Evolutionary conservation across 2,329 filamentous ascomycete species (phyloP).

Genomic region (Claviceps humidiphila): DNA sequence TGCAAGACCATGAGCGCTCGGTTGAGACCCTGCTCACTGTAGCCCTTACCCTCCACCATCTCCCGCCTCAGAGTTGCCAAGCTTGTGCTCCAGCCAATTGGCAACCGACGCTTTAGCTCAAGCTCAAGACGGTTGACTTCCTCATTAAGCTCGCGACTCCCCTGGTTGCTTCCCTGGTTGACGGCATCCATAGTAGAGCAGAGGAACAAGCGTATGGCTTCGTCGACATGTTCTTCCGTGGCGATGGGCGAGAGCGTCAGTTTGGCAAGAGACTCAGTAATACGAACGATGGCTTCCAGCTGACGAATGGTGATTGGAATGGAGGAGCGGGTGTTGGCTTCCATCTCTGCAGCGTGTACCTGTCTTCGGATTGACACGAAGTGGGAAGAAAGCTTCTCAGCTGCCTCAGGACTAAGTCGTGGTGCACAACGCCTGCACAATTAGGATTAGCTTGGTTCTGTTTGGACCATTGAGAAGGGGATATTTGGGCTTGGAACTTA

Average conservation of each 20-base stretch:
- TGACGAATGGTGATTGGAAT: conserved; percentile 98
- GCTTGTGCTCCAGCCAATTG: conserved; percentile 92
- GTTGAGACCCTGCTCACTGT: conserved; percentile 75
- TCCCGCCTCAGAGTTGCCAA: conserved; percentile 75
- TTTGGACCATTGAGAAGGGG: neutral
- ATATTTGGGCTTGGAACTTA: conserved; percentile 50
- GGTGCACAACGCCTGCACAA: conserved; percentile 68
- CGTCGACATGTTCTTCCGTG: conserved; percentile 84
- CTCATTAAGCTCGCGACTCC: conserved; percentile 79
- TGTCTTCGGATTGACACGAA: conserved; percentile 94
- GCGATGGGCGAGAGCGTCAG: conserved; percentile 75
- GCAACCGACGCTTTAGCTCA: conserved; percentile 73
- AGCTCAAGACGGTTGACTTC: conserved; percentile 79
- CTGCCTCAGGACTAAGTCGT: conserved; percentile 75
- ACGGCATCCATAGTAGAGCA: conserved; percentile 97
- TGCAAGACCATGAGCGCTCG: conserved; percentile 77
- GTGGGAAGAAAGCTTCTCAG: conserved; percentile 91
- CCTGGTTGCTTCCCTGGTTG: conserved; percentile 72
- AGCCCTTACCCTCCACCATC: conserved; percentile 84
- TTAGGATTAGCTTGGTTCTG: conserved; percentile 15
- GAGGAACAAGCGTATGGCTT: conserved; percentile 92
- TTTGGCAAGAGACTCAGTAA: conserved; percentile 91
- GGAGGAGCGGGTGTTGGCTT: conserved; percentile 78
- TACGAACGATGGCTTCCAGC: conserved; percentile 91
- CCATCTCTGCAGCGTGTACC: conserved; percentile 80